Evolutionary conservation across 192 early-diverging fungal genomes (phyloP).

Genomic region (Backusella sp.): DNA sequence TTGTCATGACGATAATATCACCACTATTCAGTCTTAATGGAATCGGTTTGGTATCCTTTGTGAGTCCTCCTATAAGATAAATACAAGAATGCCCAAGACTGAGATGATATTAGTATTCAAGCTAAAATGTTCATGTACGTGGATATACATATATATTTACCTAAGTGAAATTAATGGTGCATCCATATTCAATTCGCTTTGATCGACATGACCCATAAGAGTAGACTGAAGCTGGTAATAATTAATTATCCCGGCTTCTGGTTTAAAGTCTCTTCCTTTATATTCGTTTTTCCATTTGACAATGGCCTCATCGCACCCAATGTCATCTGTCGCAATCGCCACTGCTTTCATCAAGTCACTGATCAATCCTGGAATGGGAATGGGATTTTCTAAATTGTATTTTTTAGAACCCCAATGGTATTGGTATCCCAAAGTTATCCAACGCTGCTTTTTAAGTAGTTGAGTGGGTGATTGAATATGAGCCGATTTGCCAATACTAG

Average conservation of each 20-base stretch:
- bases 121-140: background rate
- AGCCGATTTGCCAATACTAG: background rate
- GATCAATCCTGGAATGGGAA: slow-evolving; percentile 70
- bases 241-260: slow-evolving; percentile 93
- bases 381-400: slow-evolving; percentile 67
- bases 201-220: slow-evolving; percentile 91
- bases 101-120: slow-evolving; percentile 6
- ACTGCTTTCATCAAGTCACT: slow-evolving; percentile 60
- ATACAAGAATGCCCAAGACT: slow-evolving; percentile 76
- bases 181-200: slow-evolving; percentile 80
- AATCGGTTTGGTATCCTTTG: slow-evolving; percentile 65
- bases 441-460: slow-evolving; percentile 55
- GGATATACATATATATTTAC: slow-evolving; percentile 18
- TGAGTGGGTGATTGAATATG: slow-evolving; percentile 36
- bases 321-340: slow-evolving; percentile 58
- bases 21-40: slow-evolving; percentile 79
- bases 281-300: slow-evolving; percentile 51
- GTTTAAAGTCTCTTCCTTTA: slow-evolving; percentile 51
- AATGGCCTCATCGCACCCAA: slow-evolving; percentile 22
- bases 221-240: slow-evolving; percentile 81
- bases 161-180: slow-evolving; percentile 80
- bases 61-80: slow-evolving; percentile 76
- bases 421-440: slow-evolving; percentile 75
- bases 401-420: slow-evolving; percentile 80
- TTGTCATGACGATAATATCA: slow-evolving; percentile 87